Conservation (phyloP, 352 stramenopile species). For the Globisporangium perplexum region DNA sequence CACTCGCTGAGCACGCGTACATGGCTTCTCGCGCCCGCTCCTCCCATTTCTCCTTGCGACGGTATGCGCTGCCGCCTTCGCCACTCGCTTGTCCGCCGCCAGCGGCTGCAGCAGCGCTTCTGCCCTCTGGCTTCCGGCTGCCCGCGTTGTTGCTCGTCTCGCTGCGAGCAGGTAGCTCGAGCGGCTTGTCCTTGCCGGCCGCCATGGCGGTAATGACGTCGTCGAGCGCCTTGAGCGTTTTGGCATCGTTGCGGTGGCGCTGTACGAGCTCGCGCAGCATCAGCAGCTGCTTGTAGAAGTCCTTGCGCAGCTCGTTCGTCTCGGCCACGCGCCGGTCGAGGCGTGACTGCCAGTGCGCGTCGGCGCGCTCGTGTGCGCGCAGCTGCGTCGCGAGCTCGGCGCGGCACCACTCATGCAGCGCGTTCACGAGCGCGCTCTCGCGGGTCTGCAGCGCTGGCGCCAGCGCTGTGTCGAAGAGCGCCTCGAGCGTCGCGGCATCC, state of each 20-base stretch:
- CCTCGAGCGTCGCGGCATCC: not conserved
- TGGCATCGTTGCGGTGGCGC: constrained; percentile 44
- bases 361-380: constrained; percentile 18
- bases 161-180: not conserved
- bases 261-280: constrained; percentile 64
- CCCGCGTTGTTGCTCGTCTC: not conserved
- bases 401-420: constrained; percentile 48
- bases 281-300: constrained; percentile 67
- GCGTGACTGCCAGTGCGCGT: constrained; percentile 45
- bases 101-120: not conserved
- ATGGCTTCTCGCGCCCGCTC: constrained; percentile 40
- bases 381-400: constrained; percentile 32
- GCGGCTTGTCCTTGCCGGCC: constrained; percentile 11
- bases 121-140: not conserved
- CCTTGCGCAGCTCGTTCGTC: constrained; percentile 59
- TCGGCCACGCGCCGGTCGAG: constrained; percentile 58
- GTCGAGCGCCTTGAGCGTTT: constrained; percentile 44
- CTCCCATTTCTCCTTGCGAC: constrained; percentile 69
- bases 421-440: constrained; percentile 49
- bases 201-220: constrained; percentile 34
- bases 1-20: constrained; percentile 9
- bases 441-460: constrained; percentile 43
- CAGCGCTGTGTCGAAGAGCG: constrained; percentile 39
- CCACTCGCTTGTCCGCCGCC: not conserved
- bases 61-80: constrained; percentile 15